Percentiles rank a stretch among this genome's conserved stretches.
phyloP scores from a whole-genome alignment of 2,329 filamentous ascomycete species.

The Colletotrichum liriopes region DNA sequence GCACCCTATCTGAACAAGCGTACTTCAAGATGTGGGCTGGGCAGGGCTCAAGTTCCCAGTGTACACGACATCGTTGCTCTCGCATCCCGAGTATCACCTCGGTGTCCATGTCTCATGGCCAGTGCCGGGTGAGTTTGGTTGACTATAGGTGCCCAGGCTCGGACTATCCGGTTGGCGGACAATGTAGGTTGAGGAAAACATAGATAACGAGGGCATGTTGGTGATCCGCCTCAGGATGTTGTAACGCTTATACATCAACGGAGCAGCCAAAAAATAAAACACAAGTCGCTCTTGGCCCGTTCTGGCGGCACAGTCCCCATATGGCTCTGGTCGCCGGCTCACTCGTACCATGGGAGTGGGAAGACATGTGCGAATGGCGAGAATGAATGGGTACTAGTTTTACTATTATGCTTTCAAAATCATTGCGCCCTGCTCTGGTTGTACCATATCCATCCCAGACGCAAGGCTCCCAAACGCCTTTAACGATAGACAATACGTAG shows the following conservation, averaged over 20 bases:
- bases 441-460: neutral
- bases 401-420: conserved; percentile 19
- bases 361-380: neutral
- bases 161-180: no score
- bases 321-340: neutral
- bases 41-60: no score
- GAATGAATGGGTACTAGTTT: neutral
- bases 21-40: no score
- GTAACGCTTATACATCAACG: no score
- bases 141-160: neutral
- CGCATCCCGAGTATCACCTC: neutral
- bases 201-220: no score
- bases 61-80: neutral
- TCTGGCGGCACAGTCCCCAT: no score
- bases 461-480: conserved; percentile 2
- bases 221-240: no score
- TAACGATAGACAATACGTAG: neutral
- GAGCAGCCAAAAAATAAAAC: neutral
- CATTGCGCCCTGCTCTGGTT: neutral
- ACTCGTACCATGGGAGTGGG: neutral
- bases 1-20: neutral
- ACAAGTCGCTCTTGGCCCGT: neutral
- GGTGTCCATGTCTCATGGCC: neutral
- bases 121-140: no score
- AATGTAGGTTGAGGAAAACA: neutral